Evolutionary conservation across 306 rosid species (phyloP), one percentile per base, ranked within the genome.

Genomic region (Luffa acutangula): DNA sequence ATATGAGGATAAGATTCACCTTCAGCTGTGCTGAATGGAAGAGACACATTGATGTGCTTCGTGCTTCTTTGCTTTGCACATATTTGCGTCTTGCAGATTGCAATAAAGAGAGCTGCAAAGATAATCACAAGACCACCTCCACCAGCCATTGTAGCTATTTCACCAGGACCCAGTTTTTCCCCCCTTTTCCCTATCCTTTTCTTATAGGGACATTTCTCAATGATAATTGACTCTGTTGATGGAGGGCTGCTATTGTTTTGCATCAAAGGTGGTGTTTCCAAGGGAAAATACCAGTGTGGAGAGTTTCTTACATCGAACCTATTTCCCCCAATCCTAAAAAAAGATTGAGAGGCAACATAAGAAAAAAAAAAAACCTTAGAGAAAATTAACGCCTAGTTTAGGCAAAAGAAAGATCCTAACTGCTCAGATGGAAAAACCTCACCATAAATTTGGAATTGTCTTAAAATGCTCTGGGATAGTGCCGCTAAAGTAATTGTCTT

Each of bases 391-490:
- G 11, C 31, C 41, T 51, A 77, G 64, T 60, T 72, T 48, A 59
- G 85, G 80, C 21, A 67, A 77, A 81, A 71, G 69, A 80, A 46
- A 77, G 8, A 78, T 67, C 56, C 53, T 39, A 9, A 63, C 48
- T 78, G 77, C 21, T 57, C 76, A 46, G 13, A 71, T 69, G 57
- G 37, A 11, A 77, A 57, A 62, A 60, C 80, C 90, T 78, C 77
- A 90, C 99, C 97, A 91, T 81, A 93, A 81, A 87, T 93, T 91
- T 87, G 96, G 93, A 80, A 95, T 88, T 49, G 88, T 79, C 86
- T 86, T 91, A 83, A 92, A 92, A 70, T 90, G 92, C 77, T 77
- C 86, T 12, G 97, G 99, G 78, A 95, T 85, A 82, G 89, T 87
- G 85, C 99, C 97, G 56, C 99, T 91, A 71, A 95, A 91, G 80